Evolutionary conservation across 805 yeast species (phyloP).

Genomic region (Kuraishia borneana): DNA sequence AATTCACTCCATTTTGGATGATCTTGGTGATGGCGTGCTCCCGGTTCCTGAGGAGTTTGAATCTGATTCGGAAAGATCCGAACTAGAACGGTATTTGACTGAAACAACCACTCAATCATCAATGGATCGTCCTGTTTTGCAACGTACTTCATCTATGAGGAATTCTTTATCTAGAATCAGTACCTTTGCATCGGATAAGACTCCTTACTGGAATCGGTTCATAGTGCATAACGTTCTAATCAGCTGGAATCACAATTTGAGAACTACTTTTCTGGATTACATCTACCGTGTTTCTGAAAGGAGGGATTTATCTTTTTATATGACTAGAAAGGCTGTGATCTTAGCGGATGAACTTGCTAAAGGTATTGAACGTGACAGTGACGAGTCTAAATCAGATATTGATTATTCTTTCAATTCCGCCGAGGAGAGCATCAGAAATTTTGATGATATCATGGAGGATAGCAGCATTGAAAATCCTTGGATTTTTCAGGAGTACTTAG

Average conservation of each 20-base stretch:
- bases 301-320: constrained; percentile 28
- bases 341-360: constrained; percentile 16
- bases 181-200: neutral
- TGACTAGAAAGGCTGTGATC: constrained; percentile 36
- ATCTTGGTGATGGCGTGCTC: constrained; percentile 7
- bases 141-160: neutral
- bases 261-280: constrained; percentile 56
- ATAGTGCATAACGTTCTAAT: constrained; percentile 62
- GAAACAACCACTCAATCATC: neutral
- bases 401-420: constrained; percentile 10
- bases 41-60: neutral
- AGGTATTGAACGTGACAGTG: neutral
- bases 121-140: neutral
- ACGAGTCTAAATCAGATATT: neutral
- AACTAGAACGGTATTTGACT: neutral
- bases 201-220: constrained; percentile 53
- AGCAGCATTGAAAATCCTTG: constrained; percentile 8
- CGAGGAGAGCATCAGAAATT: constrained; percentile 24
- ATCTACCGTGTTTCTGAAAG: constrained; percentile 35
- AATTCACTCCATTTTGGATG: constrained; percentile 18
- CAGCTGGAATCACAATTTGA: constrained; percentile 64
- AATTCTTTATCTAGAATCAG: neutral
- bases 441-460: constrained; percentile 41
- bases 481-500: constrained; percentile 34
- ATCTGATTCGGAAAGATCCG: constrained; percentile 1